Evolutionary conservation across 768 basidiomycete species (phyloP), one percentile per base, ranked within the genome.

Genomic region (Russula earlei): DNA sequence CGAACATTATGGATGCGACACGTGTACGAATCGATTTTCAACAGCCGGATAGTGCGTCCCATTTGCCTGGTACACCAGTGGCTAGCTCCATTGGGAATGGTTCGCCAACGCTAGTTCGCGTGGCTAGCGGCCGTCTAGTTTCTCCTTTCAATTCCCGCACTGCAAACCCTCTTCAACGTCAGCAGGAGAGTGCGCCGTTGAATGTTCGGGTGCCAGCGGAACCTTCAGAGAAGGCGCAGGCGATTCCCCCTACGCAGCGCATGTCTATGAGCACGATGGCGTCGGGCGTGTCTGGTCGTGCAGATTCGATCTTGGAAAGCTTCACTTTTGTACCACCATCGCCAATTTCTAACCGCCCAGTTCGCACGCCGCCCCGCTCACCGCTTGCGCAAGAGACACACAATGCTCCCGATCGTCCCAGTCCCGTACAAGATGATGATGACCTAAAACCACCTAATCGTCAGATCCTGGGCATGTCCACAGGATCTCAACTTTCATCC

Each of bases 311-410:
- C 62, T 75, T 91, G 25, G 89, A 90, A 68, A 84, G 81, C 14
- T 92, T 92, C 75, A 87, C 87, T 34, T 91, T 92, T 67, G 88
- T 92, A 9, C 90, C 90, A 22, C 90, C 90, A 1, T 90, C 88
- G 8, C 90, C 90, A 6, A 90, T 91, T 56, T 89, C 87, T n/a
- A 81, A 87, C 62, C 76, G 84, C 51, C 88, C 87, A 10, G 72
- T 82, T 63, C 76, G 87, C 58, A 82, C 85, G 3, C 86, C 86
- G 5, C 84, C 85, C 36, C 81, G 82, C 54, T 89, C 87, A 10
- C 87, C 88, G 8, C 72, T 86, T 19, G 75, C 70, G 25, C 80
- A 84, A 67, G 83, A 84, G 58, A 71, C 47, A 5, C 44, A 24
- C 10, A 33, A 22, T 17, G 45, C 36, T 33, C 22, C 45, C 22